A percentile compares a stretch with the other conserved stretches of the same genome.
Conservation (phyloP, 2,329 filamentous ascomycete species). For the Neonectria sp. region DNA sequence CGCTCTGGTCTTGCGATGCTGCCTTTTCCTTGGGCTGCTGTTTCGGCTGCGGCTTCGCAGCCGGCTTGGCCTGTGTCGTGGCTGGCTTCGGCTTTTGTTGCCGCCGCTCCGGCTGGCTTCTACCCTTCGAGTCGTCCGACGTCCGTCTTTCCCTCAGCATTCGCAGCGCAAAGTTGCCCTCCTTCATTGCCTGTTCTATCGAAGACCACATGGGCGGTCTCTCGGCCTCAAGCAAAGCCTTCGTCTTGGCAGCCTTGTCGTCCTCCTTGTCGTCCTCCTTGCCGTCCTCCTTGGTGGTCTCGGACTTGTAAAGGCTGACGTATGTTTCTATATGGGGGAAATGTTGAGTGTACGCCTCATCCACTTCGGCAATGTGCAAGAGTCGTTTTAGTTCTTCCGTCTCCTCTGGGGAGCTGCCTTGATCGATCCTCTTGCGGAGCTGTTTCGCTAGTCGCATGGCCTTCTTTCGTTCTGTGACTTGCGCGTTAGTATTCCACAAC, state of each 20-base stretch:
- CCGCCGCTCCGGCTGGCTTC: slow-evolving; percentile 29
- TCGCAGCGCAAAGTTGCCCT: slow-evolving; percentile 67
- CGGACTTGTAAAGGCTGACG: slow-evolving; percentile 71
- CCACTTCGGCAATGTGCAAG: slow-evolving; percentile 79
- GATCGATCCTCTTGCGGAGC: slow-evolving; percentile 70
- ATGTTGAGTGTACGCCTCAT: slow-evolving; percentile 82
- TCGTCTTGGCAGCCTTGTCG: slow-evolving; percentile 55
- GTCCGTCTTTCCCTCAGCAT: slow-evolving; percentile 68
- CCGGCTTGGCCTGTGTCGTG: slow-evolving; percentile 37
- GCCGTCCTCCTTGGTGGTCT: slow-evolving; percentile 50
- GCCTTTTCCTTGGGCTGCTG: slow-evolving; percentile 37
- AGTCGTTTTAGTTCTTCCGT: slow-evolving; percentile 66
- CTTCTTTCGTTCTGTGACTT: slow-evolving; percentile 77
- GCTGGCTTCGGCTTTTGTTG: slow-evolving; percentile 37
- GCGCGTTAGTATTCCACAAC: slow-evolving; percentile 28
- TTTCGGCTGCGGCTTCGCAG: slow-evolving; percentile 38
- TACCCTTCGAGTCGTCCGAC: slow-evolving; percentile 32
- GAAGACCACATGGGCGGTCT: slow-evolving; percentile 76
- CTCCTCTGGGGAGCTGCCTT: slow-evolving; percentile 66
- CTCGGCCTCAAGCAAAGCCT: slow-evolving; percentile 61
- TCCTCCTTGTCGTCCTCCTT: slow-evolving; percentile 56
- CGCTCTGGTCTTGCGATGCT: slow-evolving; percentile 34
- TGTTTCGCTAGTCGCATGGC: slow-evolving; percentile 77
- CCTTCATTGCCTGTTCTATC: slow-evolving; percentile 75
- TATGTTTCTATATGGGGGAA: slow-evolving; percentile 81